Evolutionary conservation across 768 basidiomycete species (phyloP).

Genomic region (Agaricus subrufescens): DNA sequence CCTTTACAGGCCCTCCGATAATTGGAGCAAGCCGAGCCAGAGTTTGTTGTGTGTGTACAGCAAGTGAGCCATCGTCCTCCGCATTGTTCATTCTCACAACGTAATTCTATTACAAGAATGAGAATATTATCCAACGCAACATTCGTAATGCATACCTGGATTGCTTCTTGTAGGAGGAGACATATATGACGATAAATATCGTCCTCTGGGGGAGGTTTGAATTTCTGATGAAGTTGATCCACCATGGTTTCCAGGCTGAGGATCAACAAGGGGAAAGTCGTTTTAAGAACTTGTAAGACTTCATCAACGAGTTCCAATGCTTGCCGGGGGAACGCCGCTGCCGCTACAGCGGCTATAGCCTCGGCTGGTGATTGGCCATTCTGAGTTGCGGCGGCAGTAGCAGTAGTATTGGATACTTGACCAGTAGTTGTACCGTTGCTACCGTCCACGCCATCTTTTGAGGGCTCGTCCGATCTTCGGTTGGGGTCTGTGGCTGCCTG

Average conservation of each 20-base stretch:
- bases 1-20: constrained; percentile 53
- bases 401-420: background rate
- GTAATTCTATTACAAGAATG: constrained; percentile 46
- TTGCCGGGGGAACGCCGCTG: constrained; percentile 40
- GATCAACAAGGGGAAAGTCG: constrained; percentile 90
- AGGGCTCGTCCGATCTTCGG: constrained; percentile 21
- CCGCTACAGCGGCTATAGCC: background rate
- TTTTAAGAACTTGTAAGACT: constrained; percentile 89
- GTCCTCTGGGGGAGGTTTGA: constrained; percentile 88
- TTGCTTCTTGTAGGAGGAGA: constrained; percentile 82
- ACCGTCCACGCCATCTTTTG: constrained; percentile 22
- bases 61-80: constrained; percentile 67
- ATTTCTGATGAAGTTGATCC: constrained; percentile 86
- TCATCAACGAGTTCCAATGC: constrained; percentile 93
- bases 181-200: constrained; percentile 90
- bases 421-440: constrained; percentile 1
- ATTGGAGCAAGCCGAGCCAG: constrained; percentile 58
- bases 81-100: constrained; percentile 57
- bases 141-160: constrained; percentile 50
- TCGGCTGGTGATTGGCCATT: constrained; percentile 5
- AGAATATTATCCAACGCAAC: background rate
- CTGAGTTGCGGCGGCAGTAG: background rate
- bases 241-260: constrained; percentile 96
- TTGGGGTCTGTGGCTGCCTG: constrained; percentile 20
- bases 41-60: constrained; percentile 48